A percentile compares a stretch with the other conserved stretches of the same genome.
These are phyloP conservation scores for Penicillium coffeae DNA, from an alignment of 495 filamentous ascomycete species.

Conservation along the genomic window DNA sequence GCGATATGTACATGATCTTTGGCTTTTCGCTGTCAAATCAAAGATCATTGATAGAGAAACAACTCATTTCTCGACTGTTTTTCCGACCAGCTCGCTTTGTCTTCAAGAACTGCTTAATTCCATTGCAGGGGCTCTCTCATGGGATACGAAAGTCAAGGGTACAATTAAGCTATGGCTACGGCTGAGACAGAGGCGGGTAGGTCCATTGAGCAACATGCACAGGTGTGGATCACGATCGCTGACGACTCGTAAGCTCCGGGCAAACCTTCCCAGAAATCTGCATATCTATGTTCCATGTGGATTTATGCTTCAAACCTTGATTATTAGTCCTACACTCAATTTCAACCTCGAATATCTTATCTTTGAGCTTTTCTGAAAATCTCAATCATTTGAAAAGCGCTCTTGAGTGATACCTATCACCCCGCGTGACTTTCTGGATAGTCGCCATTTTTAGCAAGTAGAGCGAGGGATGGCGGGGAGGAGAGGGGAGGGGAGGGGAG, in stretches of 20 bases:
- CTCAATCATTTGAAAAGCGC: too few relatives aligned
- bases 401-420: background rate
- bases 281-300: background rate
- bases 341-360: background rate
- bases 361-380: too few relatives aligned
- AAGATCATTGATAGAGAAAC: too few relatives aligned
- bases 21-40: background rate
- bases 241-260: background rate
- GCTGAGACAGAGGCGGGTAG: background rate
- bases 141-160: too few relatives aligned
- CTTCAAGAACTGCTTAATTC: too few relatives aligned
- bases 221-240: background rate
- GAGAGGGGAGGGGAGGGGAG: background rate
- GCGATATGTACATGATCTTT: background rate
- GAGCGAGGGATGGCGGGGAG: background rate
- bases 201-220: background rate
- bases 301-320: background rate
- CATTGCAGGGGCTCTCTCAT: too few relatives aligned
- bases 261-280: background rate
- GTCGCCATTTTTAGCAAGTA: too few relatives aligned
- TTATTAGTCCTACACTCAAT: background rate
- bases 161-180: background rate
- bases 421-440: background rate
- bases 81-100: too few relatives aligned
- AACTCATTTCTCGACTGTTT: too few relatives aligned